phyloP scores from a whole-genome alignment of 768 basidiomycete species.

The Serendipita sp. region DNA sequence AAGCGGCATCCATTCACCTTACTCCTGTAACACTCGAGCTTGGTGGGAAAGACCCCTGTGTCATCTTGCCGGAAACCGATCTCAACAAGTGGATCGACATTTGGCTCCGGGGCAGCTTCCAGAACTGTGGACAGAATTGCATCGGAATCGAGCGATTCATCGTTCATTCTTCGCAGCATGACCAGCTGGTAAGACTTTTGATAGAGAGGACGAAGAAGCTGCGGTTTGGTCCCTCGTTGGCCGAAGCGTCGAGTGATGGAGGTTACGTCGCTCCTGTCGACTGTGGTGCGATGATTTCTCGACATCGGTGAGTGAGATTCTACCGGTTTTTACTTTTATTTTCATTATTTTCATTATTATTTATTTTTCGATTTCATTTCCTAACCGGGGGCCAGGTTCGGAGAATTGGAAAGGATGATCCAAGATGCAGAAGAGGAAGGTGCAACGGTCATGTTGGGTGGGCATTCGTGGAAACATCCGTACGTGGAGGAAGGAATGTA shows the following conservation, averaged over 20 bases:
- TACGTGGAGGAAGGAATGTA: constrained; percentile 61
- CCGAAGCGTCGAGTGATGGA: constrained; percentile 25
- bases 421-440: constrained; percentile 52
- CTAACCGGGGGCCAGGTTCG: constrained; percentile 27
- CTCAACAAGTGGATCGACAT: constrained; percentile 62
- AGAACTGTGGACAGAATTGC: constrained; percentile 91
- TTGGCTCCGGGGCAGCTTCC: constrained; percentile 86
- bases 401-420: constrained; percentile 45
- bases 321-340: background rate
- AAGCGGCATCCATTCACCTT: constrained; percentile 68
- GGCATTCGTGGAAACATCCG: constrained; percentile 45
- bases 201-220: constrained; percentile 47
- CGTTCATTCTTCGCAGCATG: constrained; percentile 64
- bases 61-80: constrained; percentile 77
- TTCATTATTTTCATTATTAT: no score
- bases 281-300: constrained; percentile 74
- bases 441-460: constrained; percentile 47
- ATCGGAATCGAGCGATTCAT: constrained; percentile 92
- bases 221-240: constrained; percentile 35
- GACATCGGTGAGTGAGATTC: constrained; percentile 27
- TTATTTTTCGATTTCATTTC: no score
- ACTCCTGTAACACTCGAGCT: constrained; percentile 90
- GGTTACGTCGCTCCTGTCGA: constrained; percentile 64
- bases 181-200: constrained; percentile 54
- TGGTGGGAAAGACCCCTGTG: constrained; percentile 87